Percentiles rank a stretch among this genome's conserved stretches.
phyloP scores from a whole-genome alignment of 768 basidiomycete species.

The Suillus occidentalis region DNA sequence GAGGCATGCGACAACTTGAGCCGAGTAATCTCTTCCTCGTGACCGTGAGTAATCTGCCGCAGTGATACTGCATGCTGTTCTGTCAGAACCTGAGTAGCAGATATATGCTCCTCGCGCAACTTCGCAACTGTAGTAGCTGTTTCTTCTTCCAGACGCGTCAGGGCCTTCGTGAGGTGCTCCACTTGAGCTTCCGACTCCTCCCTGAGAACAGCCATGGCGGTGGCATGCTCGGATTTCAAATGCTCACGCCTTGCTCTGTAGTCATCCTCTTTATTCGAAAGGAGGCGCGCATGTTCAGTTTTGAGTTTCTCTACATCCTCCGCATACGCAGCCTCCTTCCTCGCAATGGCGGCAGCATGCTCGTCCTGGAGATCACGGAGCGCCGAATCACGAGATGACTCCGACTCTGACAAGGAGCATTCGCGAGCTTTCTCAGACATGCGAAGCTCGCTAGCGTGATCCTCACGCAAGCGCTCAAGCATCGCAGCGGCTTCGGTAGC shows the following conservation, averaged over 20 bases:
- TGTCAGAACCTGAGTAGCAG: constrained; percentile 44
- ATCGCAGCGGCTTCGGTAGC: constrained; percentile 57
- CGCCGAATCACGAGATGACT: constrained; percentile 61
- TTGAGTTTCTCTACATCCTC: constrained; percentile 69
- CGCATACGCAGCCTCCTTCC: constrained; percentile 63
- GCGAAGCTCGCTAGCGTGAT: constrained; percentile 72
- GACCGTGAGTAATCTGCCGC: constrained; percentile 52
- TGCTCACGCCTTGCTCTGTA: constrained; percentile 40
- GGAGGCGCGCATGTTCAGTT: constrained; percentile 55
- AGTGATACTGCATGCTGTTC: constrained; percentile 58
- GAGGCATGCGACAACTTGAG: constrained; percentile 50
- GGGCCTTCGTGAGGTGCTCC: constrained; percentile 60
- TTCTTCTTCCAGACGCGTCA: constrained; percentile 52
- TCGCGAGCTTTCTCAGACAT: constrained; percentile 75
- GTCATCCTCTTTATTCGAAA: constrained; percentile 61
- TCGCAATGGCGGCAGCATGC: constrained; percentile 61
- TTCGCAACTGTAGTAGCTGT: constrained; percentile 35
- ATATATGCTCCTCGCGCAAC: constrained; percentile 49
- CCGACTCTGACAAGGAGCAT: constrained; percentile 71
- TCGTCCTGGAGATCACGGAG: constrained; percentile 72
- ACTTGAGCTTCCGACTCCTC: constrained; percentile 45
- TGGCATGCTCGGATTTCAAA: constrained; percentile 37
- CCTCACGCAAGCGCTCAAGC: constrained; percentile 71
- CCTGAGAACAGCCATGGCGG: constrained; percentile 29
- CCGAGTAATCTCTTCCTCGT: constrained; percentile 53